Base-by-base conservation (phyloP, 2,329 filamentous ascomycete species). In the Magnaporthales sp. region DNA sequence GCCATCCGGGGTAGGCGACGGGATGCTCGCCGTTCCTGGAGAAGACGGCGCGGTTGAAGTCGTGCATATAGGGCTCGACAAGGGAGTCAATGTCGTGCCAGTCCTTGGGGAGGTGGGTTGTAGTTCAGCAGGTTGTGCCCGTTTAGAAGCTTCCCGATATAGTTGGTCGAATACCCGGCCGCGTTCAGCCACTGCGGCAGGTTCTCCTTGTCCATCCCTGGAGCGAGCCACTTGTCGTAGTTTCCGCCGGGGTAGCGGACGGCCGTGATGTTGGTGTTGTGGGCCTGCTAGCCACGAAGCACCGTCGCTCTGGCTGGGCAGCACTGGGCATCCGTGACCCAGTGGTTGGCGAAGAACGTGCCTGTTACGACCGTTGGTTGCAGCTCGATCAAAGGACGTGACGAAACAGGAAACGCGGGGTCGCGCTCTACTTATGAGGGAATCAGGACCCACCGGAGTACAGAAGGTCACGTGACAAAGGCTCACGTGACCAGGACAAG, bases 261-360 rank as follows among this genome's bases (percentile, higher is more conserved):
- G 62, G 83, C 78, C 0, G 89, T 91, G 1, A 91, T 86, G 70
- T 91, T 91, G 0, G 88, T 90, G 69, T 90, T 91, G 70, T 91
- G 89, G 0, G 88, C 86, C 7, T 85, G 82, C 71, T 84, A 85
- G 0, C 89, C 89, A 0, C 88, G 90, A 82, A 83, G 86, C 1
- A 91, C 74, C 15, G 83, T 85, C 2, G 89, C 89, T 1, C 89
- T 80, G 0, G 88, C 87, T 0, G 89, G 89, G 70, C 89, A 91
- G 74, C 89, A 91, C 0, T 90, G 74, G 0, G 89, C 81, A 0
- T 87, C 86, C 0, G 89, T 91, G 70, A 86, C 89, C 67, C 86
- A 91, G 71, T 91, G 89, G 54, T 77, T 76, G 69, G 85, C 91
- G 0, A 80, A 81, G 9, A n/a, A n/a, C n/a, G n/a, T n/a, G n/a